These are phyloP conservation scores for Ganoderma resinaceum DNA, from an alignment of 1,284 basidiomycete genomes.

Conservation along the genomic window DNA sequence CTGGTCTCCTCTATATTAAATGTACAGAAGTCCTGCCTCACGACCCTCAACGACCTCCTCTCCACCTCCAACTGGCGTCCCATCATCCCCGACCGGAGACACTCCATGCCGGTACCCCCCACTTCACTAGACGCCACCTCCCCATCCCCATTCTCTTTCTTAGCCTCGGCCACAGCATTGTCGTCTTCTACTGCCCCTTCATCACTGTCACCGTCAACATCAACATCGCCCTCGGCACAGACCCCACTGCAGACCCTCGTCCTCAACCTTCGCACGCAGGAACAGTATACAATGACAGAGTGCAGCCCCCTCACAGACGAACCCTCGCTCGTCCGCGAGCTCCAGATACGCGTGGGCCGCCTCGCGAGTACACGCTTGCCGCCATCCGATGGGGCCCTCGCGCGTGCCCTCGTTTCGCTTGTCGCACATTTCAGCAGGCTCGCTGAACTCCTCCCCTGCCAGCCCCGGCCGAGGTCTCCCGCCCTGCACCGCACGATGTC, in stretches of 20 bases:
- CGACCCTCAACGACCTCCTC: conserved; percentile 76
- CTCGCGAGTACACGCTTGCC: conserved; percentile 51
- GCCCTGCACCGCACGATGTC: conserved; percentile 31
- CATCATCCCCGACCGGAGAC: conserved; percentile 67
- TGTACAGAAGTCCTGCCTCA: conserved; percentile 76
- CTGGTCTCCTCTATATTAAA: conserved; percentile 71
- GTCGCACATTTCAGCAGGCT: conserved; percentile 71
- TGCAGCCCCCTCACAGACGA: conserved; percentile 49
- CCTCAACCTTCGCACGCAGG: conserved; percentile 62
- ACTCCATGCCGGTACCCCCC: conserved; percentile 61
- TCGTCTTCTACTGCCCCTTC: conserved; percentile 29
- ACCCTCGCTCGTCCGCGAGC: conserved; percentile 65
- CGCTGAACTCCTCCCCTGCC: conserved; percentile 44
- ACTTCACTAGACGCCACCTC: conserved; percentile 43
- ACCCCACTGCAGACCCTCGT: conserved; percentile 66
- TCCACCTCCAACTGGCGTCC: conserved; percentile 60
- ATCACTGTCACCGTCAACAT: conserved; percentile 19
- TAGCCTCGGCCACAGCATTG: conserved; percentile 29
- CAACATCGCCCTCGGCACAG: conserved; percentile 35
- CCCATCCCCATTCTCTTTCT: conserved; percentile 25
- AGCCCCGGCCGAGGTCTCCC: conserved; percentile 10
- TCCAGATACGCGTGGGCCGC: conserved; percentile 58
- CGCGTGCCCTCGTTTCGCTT: conserved; percentile 69
- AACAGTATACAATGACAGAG: conserved; percentile 41
- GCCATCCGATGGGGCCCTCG: conserved; percentile 61